These are phyloP conservation scores for Withania somnifera DNA, from an alignment of 305 asterid genomes.

Conservation along the genomic window DNA sequence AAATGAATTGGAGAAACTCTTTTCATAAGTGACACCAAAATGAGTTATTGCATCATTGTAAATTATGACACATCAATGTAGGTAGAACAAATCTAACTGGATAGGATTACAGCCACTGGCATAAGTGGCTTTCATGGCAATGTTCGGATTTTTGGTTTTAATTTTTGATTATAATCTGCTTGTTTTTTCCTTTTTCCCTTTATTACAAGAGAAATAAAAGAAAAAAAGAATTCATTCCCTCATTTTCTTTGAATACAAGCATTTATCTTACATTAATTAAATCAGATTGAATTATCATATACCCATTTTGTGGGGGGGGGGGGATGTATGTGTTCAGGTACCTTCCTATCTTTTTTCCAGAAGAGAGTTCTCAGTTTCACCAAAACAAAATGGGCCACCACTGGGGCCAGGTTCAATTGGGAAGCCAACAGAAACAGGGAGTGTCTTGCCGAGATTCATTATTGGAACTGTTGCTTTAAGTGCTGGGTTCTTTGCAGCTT, in stretches of 20 bases:
- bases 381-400: constrained; percentile 37
- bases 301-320: not conserved
- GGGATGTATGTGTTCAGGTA: constrained; percentile 43
- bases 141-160: not conserved
- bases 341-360: constrained; percentile 84
- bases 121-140: not conserved
- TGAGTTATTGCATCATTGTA: not conserved
- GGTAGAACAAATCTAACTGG: not conserved
- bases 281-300: not conserved
- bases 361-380: constrained; percentile 44
- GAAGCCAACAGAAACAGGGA: constrained; percentile 38
- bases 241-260: not conserved
- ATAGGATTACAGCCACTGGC: not conserved
- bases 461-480: constrained; percentile 62
- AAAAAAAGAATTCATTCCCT: not conserved
- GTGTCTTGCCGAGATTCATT: constrained; percentile 40
- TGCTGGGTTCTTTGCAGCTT: constrained; percentile 55
- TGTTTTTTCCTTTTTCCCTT: not conserved
- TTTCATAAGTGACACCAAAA: not conserved
- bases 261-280: not conserved
- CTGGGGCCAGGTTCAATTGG: constrained; percentile 28
- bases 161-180: not conserved
- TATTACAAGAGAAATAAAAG: not conserved
- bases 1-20: not conserved
- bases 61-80: not conserved